A percentile compares a stretch with the other conserved stretches of the same genome.
phyloP scores from a whole-genome alignment of 371 early-diverging fungal species.

The Apophysomyces variabilis region DNA sequence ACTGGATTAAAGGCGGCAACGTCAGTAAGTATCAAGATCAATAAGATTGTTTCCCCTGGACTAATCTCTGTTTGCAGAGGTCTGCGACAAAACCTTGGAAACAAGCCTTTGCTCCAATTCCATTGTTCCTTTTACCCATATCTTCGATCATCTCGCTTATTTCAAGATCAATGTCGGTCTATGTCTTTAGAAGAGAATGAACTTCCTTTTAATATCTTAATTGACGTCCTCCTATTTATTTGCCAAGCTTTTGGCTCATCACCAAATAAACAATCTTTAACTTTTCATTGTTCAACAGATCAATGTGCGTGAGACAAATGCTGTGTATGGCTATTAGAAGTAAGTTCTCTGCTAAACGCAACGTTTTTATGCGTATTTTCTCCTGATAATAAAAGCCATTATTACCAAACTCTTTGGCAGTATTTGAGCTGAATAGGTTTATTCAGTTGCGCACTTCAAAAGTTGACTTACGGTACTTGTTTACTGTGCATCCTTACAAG shows the following conservation, averaged over 20 bases:
- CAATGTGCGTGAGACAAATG: too few species aligned
- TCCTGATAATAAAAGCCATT: too few species aligned
- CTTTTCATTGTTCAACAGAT: too few species aligned
- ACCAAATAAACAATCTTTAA: too few species aligned
- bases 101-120: constrained; percentile 22
- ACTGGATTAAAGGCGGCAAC: constrained; percentile 17
- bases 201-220: background rate
- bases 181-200: background rate
- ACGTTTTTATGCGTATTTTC: too few species aligned
- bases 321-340: too few species aligned
- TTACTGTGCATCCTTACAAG: too few species aligned
- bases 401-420: too few species aligned
- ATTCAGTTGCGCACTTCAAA: too few species aligned
- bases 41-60: background rate
- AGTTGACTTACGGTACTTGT: too few species aligned
- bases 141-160: constrained; percentile 16
- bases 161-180: background rate
- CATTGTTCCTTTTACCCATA: constrained; percentile 25
- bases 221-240: background rate
- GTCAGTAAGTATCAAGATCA: constrained; percentile 16
- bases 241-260: background rate
- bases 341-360: too few species aligned
- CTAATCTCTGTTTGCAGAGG: constrained; percentile 14
- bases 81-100: constrained; percentile 23
- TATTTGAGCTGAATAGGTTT: too few species aligned